A percentile compares a stretch with the other conserved stretches of the same genome.
Evolutionary conservation across 805 yeast species (phyloP).

Genomic region (Blastobotrys mokoenaii): DNA sequence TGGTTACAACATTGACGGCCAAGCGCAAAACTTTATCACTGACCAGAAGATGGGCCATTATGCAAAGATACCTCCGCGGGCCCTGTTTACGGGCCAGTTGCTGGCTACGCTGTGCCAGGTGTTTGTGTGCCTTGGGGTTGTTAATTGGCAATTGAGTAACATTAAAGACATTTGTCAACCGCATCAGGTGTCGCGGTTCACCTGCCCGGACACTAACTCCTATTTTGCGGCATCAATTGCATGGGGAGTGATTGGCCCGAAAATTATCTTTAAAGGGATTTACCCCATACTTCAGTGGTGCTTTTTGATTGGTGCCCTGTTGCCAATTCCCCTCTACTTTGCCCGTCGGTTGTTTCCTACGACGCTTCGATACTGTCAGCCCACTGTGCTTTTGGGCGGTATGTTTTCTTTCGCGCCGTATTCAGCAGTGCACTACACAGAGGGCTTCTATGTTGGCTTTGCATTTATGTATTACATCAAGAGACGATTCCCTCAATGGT

Average conservation of each 20-base stretch:
- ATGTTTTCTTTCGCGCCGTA: constrained; percentile 35
- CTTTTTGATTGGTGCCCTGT: constrained; percentile 20
- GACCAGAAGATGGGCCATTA: constrained; percentile 58
- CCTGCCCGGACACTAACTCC: constrained; percentile 32
- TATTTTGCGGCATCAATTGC: constrained; percentile 41
- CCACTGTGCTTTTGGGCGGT: constrained; percentile 40
- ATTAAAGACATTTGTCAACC: constrained; percentile 24
- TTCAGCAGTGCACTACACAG: constrained; percentile 36
- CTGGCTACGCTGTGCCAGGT: constrained; percentile 33
- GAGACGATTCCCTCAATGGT: constrained; percentile 38
- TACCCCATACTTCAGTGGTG: constrained; percentile 19
- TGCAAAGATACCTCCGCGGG: constrained; percentile 25
- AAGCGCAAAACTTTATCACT: constrained; percentile 45
- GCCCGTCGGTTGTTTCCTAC: constrained; percentile 1
- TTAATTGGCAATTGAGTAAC: constrained; percentile 28
- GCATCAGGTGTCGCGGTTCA: constrained; percentile 26
- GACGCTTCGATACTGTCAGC: constrained; percentile 29
- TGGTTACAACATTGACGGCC: constrained; percentile 47
- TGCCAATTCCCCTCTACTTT: constrained; percentile 14
- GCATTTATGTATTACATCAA: constrained; percentile 39
- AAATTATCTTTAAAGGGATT: constrained; percentile 32
- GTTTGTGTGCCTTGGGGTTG: constrained; percentile 23
- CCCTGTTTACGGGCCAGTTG: constrained; percentile 28
- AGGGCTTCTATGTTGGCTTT: constrained; percentile 35
- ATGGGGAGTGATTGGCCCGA: constrained; percentile 42